Base-by-base conservation (phyloP, 2,329 filamentous ascomycete species). In the Daldinia eschscholtzii region DNA sequence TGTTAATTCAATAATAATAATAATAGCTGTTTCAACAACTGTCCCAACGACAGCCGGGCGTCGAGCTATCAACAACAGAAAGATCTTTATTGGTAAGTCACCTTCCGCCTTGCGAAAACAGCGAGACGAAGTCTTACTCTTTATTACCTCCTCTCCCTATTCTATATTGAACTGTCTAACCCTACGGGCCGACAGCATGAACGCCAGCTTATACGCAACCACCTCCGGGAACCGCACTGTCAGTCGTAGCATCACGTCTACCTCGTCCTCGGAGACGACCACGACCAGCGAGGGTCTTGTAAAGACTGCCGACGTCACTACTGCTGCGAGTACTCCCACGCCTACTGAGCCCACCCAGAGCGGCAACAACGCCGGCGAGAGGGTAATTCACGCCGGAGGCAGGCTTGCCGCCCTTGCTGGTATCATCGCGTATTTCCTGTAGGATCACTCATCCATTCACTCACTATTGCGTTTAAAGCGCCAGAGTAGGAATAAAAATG, bases 21-120 rank as follows among this genome's bases (percentile, higher is more conserved):
- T 35, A 12, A 66, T 65, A 85, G 83, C 35, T 91, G 89, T 85
- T 90, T 89, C 81, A 86, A 86, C 82, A 88, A 89, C 82, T 91
- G 89, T 81, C 87, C 88, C 59, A 78, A 81, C 71, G 82, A 85
- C 73, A 69, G 80, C 57, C 72, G 76, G 9, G 35, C 53, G 9
- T 58, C 75, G 18, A 69, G 67, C 44, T 64, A 73, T 59, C 64
- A 70, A 18, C 73, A 72, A 37, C 30, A 72, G 66, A 76, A 76
- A 66, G 65, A 76, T 20, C 65, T 72, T 7, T 76, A 78, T 70
- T 79, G 78, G 76, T 78, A 61, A 52, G 26, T 18, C 15, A 18
- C 7, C n/a, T 52, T 7, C 44, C 26, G n/a, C 7, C 33, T 37
- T 37, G 15, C 1, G 20, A 26, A 23, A 9, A 12, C 2, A 9